phyloP scores from a whole-genome alignment of 2,329 filamentous ascomycete species.

The Talaromyces amestolkiae region DNA sequence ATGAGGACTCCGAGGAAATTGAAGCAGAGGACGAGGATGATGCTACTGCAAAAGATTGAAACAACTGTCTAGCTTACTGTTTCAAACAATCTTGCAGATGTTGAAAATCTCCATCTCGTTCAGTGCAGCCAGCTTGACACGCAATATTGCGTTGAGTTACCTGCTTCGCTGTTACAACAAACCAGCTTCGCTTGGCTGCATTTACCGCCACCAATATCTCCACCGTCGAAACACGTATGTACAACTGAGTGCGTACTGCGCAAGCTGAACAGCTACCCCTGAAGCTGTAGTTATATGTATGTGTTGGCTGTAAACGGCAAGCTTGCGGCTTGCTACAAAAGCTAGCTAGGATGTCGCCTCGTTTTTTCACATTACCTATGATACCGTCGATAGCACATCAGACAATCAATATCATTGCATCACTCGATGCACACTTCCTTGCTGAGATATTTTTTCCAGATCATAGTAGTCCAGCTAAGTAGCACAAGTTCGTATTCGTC shows the following conservation, averaged over 20 bases:
- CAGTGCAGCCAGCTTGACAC: conserved; percentile 24
- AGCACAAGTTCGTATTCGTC: not conserved
- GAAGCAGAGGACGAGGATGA: conserved; percentile 4
- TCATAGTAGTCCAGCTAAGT: not conserved
- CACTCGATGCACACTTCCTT: not conserved
- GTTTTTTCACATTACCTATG: not conserved
- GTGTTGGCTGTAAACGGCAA: conserved; percentile 4
- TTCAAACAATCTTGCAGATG: not conserved
- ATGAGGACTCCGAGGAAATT: conserved; percentile 15
- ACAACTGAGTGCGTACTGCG: not conserved
- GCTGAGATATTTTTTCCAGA: not conserved
- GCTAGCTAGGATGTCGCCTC: conserved; percentile 1
- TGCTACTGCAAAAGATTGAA: conserved; percentile 5
- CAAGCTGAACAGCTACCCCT: not conserved
- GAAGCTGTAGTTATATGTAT: conserved; percentile 5
- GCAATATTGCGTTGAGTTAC: not conserved
- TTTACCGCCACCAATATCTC: not conserved
- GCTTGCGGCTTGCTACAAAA: not conserved
- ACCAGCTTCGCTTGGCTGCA: conserved; percentile 12
- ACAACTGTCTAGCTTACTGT: not conserved
- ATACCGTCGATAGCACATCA: not conserved
- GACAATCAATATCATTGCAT: conserved; percentile 4
- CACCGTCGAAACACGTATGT: not conserved
- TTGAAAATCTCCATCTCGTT: conserved; percentile 39
- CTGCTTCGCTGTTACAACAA: conserved; percentile 6